Evolutionary conservation across 495 filamentous ascomycete genomes (phyloP).

Genomic region (Aspergillus cristatus): DNA sequence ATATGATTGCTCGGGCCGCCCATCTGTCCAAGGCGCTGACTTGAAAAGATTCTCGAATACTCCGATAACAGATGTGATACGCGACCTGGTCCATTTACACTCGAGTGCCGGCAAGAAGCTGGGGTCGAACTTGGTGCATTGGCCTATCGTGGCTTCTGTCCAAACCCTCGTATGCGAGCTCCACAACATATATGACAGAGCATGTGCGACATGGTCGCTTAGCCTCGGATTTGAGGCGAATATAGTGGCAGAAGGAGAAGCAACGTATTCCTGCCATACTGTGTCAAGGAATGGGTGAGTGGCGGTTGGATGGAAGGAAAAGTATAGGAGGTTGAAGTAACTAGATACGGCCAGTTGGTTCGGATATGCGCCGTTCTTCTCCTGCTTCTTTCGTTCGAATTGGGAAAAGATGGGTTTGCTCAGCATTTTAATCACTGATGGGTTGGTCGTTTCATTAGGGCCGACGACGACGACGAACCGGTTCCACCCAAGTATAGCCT

Average conservation of each 20-base stretch:
- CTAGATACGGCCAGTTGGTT: slow-evolving; percentile 55
- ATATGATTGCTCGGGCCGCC: slow-evolving; percentile 30
- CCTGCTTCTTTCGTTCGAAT: slow-evolving; percentile 52
- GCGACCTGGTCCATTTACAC: slow-evolving; percentile 78
- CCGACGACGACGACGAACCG: slow-evolving; percentile 64
- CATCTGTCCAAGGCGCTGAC: slow-evolving; percentile 42
- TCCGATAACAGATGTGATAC: slow-evolving; percentile 48
- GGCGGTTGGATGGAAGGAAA: slow-evolving; percentile 65
- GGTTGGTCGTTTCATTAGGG: slow-evolving; percentile 50
- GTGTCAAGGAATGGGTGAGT: slow-evolving; percentile 52
- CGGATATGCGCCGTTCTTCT: slow-evolving; percentile 46
- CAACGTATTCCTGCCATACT: slow-evolving; percentile 73
- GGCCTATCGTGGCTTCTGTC: slow-evolving; percentile 60
- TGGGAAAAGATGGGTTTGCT: slow-evolving; percentile 60
- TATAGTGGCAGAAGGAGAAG: slow-evolving; percentile 29
- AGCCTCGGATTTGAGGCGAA: slow-evolving; percentile 26
- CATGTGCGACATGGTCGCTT: slow-evolving; percentile 46
- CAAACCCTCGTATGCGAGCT: slow-evolving; percentile 56
- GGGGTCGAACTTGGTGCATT: slow-evolving; percentile 43
- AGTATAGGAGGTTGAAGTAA: slow-evolving; percentile 77
- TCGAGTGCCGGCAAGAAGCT: slow-evolving; percentile 74
- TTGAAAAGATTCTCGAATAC: slow-evolving; percentile 57
- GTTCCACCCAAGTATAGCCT: slow-evolving; percentile 78
- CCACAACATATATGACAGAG: slow-evolving; percentile 62
- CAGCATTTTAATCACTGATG: slow-evolving; percentile 54